Evolutionary conservation across 805 yeast species (phyloP).

Genomic region (Tetrapisispora taiwanensis): DNA sequence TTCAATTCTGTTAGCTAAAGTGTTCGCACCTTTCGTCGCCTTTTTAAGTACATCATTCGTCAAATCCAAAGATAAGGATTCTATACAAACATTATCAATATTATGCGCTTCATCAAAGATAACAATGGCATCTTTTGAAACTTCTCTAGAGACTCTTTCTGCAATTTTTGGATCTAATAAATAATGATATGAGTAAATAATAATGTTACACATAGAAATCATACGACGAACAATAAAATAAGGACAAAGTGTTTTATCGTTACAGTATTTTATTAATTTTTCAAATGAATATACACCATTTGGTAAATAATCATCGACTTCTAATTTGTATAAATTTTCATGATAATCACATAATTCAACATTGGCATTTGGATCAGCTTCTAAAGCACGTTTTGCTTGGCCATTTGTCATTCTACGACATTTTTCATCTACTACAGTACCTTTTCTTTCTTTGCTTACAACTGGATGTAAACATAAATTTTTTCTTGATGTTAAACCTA

Average conservation of each 20-base stretch:
- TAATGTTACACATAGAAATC: slow-evolving; percentile 88
- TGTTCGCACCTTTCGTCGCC: slow-evolving; percentile 80
- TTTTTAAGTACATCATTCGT: slow-evolving; percentile 81
- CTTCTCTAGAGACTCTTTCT: slow-evolving; percentile 84
- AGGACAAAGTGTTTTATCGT: slow-evolving; percentile 77
- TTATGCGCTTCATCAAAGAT: slow-evolving; percentile 98
- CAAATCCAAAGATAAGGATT: slow-evolving; percentile 80
- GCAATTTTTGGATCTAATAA: slow-evolving; percentile 94
- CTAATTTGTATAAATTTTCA: slow-evolving; percentile 77
- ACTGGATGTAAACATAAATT: slow-evolving; percentile 86
- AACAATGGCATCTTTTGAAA: slow-evolving; percentile 85
- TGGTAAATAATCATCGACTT: slow-evolving; percentile 83
- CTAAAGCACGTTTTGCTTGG: slow-evolving; percentile 57
- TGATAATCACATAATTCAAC: slow-evolving; percentile 72
- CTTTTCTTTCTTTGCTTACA: slow-evolving; percentile 80
- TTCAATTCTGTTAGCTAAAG: slow-evolving; percentile 71
- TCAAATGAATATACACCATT: slow-evolving; percentile 94
- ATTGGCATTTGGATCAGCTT: slow-evolving; percentile 47
- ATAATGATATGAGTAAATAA: slow-evolving; percentile 94
- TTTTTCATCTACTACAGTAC: slow-evolving; percentile 88
- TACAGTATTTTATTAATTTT: slow-evolving; percentile 65
- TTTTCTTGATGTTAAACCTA: slow-evolving; percentile 90
- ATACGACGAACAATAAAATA: slow-evolving; percentile 96
- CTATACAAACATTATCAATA: slow-evolving; percentile 97
- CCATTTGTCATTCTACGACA: slow-evolving; percentile 95